Evolutionary conservation across 1,139 yeast genomes (phyloP).

Genomic region (Petasospora rhodanensis): DNA sequence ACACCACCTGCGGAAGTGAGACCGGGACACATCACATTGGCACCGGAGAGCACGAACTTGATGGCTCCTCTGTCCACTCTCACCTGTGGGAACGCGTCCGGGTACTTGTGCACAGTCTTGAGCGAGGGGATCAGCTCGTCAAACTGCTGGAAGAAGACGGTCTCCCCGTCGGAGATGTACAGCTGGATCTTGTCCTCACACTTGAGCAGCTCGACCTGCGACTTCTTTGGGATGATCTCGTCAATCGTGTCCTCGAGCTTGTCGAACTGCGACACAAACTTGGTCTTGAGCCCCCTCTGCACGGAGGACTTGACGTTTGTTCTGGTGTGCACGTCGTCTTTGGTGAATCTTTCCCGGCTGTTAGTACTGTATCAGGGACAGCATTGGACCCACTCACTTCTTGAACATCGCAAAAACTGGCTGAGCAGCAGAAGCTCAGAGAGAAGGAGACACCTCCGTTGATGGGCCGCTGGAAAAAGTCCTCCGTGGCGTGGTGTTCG

Average conservation of each 20-base stretch:
- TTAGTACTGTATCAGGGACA: too few species aligned
- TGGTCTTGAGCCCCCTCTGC: slow-evolving; percentile 76
- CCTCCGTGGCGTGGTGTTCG: too few species aligned
- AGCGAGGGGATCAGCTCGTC: slow-evolving; percentile 80
- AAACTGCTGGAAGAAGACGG: slow-evolving; percentile 77
- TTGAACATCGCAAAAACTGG: slow-evolving; percentile 24
- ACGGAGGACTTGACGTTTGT: slow-evolving; percentile 91
- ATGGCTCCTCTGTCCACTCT: slow-evolving; percentile 97
- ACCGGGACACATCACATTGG: slow-evolving; percentile 97
- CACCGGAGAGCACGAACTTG: slow-evolving; percentile 89
- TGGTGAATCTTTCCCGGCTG: slow-evolving; percentile 82
- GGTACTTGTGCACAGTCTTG: slow-evolving; percentile 75
- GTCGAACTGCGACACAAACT: slow-evolving; percentile 69
- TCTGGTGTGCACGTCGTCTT: slow-evolving; percentile 84
- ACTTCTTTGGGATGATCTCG: slow-evolving; percentile 82
- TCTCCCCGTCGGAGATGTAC: slow-evolving; percentile 69
- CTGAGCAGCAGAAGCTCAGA: too few species aligned
- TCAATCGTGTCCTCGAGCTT: slow-evolving; percentile 71
- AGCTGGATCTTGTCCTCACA: slow-evolving; percentile 87
- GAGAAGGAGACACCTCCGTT: too few species aligned
- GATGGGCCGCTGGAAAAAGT: too few species aligned
- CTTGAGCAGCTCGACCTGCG: slow-evolving; percentile 77
- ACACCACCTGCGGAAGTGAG: slow-evolving; percentile 86
- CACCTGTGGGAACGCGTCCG: slow-evolving; percentile 76
- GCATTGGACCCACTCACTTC: too few species aligned